Evolutionary conservation across 345 rosid species (phyloP).

Genomic region (Lenwebbia sp.): DNA sequence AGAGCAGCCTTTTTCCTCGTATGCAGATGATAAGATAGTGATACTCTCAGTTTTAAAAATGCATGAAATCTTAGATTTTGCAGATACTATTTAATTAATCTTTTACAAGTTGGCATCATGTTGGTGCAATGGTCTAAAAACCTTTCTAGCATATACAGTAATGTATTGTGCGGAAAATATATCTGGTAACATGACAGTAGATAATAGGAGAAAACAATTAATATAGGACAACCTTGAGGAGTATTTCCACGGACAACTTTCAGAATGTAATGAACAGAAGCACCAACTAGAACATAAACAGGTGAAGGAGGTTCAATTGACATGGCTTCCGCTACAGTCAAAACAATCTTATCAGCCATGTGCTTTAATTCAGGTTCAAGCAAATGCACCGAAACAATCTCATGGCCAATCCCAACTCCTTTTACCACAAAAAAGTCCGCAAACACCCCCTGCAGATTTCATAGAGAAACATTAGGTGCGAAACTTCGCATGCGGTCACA

Average conservation of each 20-base stretch:
- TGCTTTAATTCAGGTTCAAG: slow-evolving; percentile 57
- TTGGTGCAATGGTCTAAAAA: not conserved
- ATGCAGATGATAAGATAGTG: not conserved
- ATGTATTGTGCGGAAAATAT: not conserved
- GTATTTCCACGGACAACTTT: slow-evolving; percentile 69
- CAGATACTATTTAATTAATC: not conserved
- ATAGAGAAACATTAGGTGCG: not conserved
- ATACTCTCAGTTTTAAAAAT: not conserved
- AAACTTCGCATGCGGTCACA: not conserved
- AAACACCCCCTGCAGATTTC: slow-evolving; percentile 63
- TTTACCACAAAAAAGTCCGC: slow-evolving; percentile 80
- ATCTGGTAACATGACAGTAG: not conserved
- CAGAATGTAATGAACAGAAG: slow-evolving; percentile 53
- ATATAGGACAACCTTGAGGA: slow-evolving; percentile 57
- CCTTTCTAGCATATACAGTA: not conserved
- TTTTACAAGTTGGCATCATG: not conserved
- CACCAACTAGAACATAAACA: slow-evolving; percentile 72
- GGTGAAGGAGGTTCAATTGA: slow-evolving; percentile 89
- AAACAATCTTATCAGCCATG: slow-evolving; percentile 60
- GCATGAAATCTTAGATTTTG: not conserved
- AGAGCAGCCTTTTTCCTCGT: not conserved
- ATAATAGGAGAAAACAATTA: not conserved
- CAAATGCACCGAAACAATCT: slow-evolving; percentile 69
- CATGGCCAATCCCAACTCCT: slow-evolving; percentile 81
- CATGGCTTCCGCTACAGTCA: slow-evolving; percentile 98